Evolutionary conservation across 179 eudicot species (phyloP).

Genomic region (Pouteria campechiana): DNA sequence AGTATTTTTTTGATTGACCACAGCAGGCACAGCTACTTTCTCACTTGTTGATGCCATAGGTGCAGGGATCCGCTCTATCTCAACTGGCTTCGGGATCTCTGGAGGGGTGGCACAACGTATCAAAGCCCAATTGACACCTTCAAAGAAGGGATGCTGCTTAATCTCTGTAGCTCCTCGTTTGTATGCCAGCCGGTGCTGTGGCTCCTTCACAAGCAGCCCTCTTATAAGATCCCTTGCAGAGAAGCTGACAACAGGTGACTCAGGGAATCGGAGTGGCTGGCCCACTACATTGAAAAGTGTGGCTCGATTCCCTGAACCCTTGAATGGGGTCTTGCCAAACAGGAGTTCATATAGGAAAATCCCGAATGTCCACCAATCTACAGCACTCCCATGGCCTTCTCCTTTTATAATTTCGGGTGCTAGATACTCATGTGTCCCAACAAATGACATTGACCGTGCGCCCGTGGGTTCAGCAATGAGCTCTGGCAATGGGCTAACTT

Average conservation of each 20-base stretch:
- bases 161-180: conserved; percentile 76
- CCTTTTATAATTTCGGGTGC: conserved; percentile 80
- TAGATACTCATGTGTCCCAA: conserved; percentile 73
- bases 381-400: conserved; percentile 85
- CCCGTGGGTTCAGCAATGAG: conserved; percentile 72
- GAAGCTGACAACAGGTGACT: conserved; percentile 61
- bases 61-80: conserved; percentile 34
- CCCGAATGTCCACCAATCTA: conserved; percentile 88
- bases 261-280: conserved; percentile 62
- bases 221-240: conserved; percentile 70
- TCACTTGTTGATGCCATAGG: conserved; percentile 30
- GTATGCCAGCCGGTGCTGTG: conserved; percentile 62
- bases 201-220: conserved; percentile 70
- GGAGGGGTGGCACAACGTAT: conserved; percentile 83
- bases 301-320: conserved; percentile 70
- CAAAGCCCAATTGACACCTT: conserved; percentile 80
- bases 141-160: conserved; percentile 78
- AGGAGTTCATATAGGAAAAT: conserved; percentile 63
- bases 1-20: conserved; percentile 28
- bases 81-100: conserved; percentile 50
- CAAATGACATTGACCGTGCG: conserved; percentile 79
- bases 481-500: conserved; percentile 69
- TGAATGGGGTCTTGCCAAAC: conserved; percentile 71
- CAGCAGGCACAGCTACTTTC: conserved; percentile 15
- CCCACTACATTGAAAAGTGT: conserved; percentile 73